Evolutionary conservation across 306 rosid species (phyloP), one percentile per base, ranked within the genome.

Genomic region (Ammopiptanthus mongolicus): DNA sequence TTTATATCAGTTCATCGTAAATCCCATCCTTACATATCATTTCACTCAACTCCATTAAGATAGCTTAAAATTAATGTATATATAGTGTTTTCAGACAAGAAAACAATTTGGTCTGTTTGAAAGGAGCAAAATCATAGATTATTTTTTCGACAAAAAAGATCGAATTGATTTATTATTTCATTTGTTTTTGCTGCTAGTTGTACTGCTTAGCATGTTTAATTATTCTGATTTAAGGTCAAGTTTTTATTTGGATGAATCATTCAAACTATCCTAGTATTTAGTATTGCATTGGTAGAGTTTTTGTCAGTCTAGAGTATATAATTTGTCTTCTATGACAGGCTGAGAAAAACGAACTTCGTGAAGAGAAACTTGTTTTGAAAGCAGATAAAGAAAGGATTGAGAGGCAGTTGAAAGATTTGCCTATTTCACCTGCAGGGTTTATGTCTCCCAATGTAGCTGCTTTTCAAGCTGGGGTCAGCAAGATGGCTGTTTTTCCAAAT

Each of bases 291-390:
- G 31, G 47, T 55, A 10, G 52, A 56, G 5, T 11, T 36, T 19
- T 13, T 19, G 11, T 15, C 34, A 67, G 1, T 29, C 41, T 17
- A 55, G 31, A 9, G 75, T 44, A 34, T n/a, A 29, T 34, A 23
- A 15, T 48, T 37, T 47, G 31, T 61, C 44, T 31, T 25, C 22
- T 67, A 5, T 18, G 42, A 71, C 88, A 95, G 99, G 92, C 81
- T 0, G 99, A 95, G 90, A 95, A 95, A 81, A 90, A 81, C 18
- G 97, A 95, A 66, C 88, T 95, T 53, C 93, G 97, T 5, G 95
- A 87, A 55, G 99, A 95, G 83, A 95, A 92, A 69, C 78, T 85
- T 3, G 84, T 78, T 61, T 74, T 92, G 77, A 95, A 92, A 80
- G 81, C 84, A 8, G 97, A 90, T 44, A 95, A 90, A 61, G 97